These are phyloP conservation scores for Rhododendron kiyosumense DNA, from an alignment of 148 eudicot species.

Conservation along the genomic window DNA sequence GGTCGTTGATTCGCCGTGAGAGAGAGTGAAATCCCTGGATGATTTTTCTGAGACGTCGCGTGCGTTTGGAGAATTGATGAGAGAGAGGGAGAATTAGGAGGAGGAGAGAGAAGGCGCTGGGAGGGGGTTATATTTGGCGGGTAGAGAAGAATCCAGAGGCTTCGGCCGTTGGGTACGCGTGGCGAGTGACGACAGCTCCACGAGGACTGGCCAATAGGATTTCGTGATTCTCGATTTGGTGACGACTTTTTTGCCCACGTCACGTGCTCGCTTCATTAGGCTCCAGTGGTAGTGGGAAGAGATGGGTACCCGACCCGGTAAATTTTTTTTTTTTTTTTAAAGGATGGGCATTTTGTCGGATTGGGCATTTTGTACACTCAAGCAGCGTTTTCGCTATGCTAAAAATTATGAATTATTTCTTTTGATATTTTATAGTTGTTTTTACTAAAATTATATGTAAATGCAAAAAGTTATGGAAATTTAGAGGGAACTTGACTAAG, in stretches of 20 bases:
- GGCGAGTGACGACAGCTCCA: conserved; percentile 36
- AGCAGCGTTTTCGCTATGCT: no score
- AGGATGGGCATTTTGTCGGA: no score
- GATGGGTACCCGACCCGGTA: background rate
- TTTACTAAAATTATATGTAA: no score
- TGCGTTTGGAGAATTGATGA: background rate
- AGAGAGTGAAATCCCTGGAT: background rate
- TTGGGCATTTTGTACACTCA: no score
- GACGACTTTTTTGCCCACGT: background rate
- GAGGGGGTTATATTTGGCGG: conserved; percentile 17
- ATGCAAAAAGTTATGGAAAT: no score
- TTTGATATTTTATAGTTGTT: no score
- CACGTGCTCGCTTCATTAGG: background rate
- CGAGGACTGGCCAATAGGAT: conserved; percentile 52
- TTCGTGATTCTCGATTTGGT: conserved; percentile 16
- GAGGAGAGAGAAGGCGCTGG: background rate
- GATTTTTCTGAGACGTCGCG: background rate
- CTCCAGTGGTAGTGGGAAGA: background rate
- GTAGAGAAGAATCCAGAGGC: conserved; percentile 33
- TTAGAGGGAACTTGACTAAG: no score
- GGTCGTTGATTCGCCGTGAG: no score
- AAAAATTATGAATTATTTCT: no score
- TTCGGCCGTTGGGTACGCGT: conserved; percentile 34
- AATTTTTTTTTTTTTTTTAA: no score
- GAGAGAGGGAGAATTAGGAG: no score